Percentiles rank a stretch among this genome's conserved stretches.
Evolutionary conservation across 768 basidiomycete species (phyloP).

Genomic region (Chalciporus sphaerocephalus): DNA sequence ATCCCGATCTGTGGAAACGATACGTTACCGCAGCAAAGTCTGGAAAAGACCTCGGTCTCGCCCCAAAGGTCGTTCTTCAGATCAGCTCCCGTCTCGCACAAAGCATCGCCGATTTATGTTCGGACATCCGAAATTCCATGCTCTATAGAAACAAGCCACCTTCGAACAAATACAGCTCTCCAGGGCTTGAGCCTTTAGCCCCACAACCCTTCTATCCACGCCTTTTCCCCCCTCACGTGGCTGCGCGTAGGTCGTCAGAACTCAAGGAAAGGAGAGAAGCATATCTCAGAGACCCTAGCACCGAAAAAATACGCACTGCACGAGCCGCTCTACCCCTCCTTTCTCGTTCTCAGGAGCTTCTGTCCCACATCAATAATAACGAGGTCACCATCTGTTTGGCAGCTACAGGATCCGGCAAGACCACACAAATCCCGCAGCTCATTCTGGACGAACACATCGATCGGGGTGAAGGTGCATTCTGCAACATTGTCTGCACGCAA

Average conservation of each 20-base stretch:
- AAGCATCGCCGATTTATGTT: slow-evolving; percentile 64
- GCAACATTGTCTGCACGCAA: slow-evolving; percentile 92
- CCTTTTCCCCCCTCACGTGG: slow-evolving; percentile 28
- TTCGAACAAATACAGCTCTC: slow-evolving; percentile 10
- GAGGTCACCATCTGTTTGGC: slow-evolving; percentile 90
- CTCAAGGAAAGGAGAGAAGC: slow-evolving; percentile 50
- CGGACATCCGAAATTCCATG: slow-evolving; percentile 56
- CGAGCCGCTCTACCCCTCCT: slow-evolving; percentile 74
- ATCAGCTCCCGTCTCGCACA: slow-evolving; percentile 63
- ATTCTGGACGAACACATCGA: slow-evolving; percentile 82
- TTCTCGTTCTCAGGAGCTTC: slow-evolving; percentile 58
- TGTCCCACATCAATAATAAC: slow-evolving; percentile 65
- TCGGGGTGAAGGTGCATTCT: slow-evolving; percentile 71
- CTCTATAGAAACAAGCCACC: slow-evolving; percentile 66
- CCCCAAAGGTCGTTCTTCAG: slow-evolving; percentile 62
- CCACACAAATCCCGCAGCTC: slow-evolving; percentile 91
- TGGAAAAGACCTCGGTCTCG: slow-evolving; percentile 67
- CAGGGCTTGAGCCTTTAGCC: slow-evolving; percentile 1
- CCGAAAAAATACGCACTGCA: slow-evolving; percentile 63
- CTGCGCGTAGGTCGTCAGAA: slow-evolving; percentile 52
- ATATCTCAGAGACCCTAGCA: slow-evolving; percentile 57
- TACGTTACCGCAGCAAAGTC: slow-evolving; percentile 59
- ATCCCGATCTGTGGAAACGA: slow-evolving; percentile 71
- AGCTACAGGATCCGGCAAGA: slow-evolving; percentile 89
- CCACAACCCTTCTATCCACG: slow-evolving; percentile 21